phyloP scores from a whole-genome alignment of 2,329 filamentous ascomycete species.

The Graphilbum fragrans region DNA sequence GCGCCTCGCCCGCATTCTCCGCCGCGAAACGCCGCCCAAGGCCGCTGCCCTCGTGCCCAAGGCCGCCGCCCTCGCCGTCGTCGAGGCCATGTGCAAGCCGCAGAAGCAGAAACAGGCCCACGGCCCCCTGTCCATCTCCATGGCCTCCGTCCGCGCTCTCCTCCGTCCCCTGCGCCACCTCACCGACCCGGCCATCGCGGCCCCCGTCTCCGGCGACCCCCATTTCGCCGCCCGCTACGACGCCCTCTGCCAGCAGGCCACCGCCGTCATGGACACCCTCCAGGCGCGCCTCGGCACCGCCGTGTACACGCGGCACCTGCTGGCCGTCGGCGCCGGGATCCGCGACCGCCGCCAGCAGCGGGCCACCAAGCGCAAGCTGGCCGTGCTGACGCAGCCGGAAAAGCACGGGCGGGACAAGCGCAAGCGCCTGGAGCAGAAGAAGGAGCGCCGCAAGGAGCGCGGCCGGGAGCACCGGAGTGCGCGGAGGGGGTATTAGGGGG shows the following conservation, averaged over 20 bases:
- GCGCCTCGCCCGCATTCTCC: conserved; percentile 65
- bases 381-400: conserved; percentile 73
- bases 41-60: conserved; percentile 59
- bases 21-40: conserved; percentile 58
- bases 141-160: conserved; percentile 43
- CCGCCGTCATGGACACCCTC: conserved; percentile 68
- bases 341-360: conserved; percentile 60
- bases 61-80: conserved; percentile 59
- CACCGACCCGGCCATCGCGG: conserved; percentile 64
- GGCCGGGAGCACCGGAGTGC: conserved; percentile 58
- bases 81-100: conserved; percentile 50
- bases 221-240: conserved; percentile 59
- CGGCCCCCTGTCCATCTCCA: conserved; percentile 20
- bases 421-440: conserved; percentile 75
- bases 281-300: conserved; percentile 76
- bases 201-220: conserved; percentile 60
- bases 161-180: conserved; percentile 62
- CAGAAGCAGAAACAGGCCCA: conserved; percentile 45
- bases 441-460: conserved; percentile 68
- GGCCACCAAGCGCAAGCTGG: conserved; percentile 76
- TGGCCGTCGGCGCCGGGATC: conserved; percentile 62
- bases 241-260: conserved; percentile 56
- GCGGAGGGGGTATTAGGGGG: conserved; percentile 54
- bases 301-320: conserved; percentile 62
- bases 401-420: conserved; percentile 66